Base-by-base conservation (phyloP, 805 yeast genomes). In the Candida hispaniensis region DNA sequence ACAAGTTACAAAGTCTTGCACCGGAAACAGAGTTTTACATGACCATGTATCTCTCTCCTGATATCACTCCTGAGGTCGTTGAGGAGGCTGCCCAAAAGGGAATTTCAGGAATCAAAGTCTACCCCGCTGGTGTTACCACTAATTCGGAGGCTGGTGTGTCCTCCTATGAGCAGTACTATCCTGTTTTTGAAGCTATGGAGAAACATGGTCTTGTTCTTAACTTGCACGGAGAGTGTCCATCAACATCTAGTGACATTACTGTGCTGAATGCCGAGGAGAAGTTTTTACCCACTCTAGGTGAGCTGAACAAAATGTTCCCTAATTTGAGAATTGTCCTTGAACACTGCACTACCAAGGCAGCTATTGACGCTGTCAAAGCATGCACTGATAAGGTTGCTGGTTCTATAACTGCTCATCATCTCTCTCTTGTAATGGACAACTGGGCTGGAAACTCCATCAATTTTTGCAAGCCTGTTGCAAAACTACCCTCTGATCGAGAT, bases 101-200 rank as follows among this genome's bases (percentile, higher is more conserved):
- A 2, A 74, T 88, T 38, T 66, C 74, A 18, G 99, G 99, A 39
- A 82, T 91, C 46, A 91, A 91, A 57, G 85, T 94, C 55, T 91
- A 91, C 56, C 99, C 99, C 25, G 96, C 97, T 2, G 99, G 99
- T 27, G 99, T 91, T 18, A 91, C 99, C n/a, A 91, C 99, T 23
- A 91, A 91, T 61, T 83, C 95, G 7, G 80, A 77, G 3, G 58
- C 56, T 39, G 98, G 98, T 33, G 95, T 91, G 14, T 82, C 85
- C 48, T 94, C 88, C 50, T 91, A 91, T 58, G 70, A 78, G 30
- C 74, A 69, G 5, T 91, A 86, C 50, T 91, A 85, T 55, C 94
- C 95, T 4, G 67, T 91, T 7, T 91, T 91, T 53, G 67, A 79
- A 50, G 94, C 82, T 9, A 77, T 91, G 88, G 78, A 88, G 58